These are phyloP conservation scores for Botryotinia narcissicola DNA, from an alignment of 2,329 filamentous ascomycete species.

Conservation along the genomic window DNA sequence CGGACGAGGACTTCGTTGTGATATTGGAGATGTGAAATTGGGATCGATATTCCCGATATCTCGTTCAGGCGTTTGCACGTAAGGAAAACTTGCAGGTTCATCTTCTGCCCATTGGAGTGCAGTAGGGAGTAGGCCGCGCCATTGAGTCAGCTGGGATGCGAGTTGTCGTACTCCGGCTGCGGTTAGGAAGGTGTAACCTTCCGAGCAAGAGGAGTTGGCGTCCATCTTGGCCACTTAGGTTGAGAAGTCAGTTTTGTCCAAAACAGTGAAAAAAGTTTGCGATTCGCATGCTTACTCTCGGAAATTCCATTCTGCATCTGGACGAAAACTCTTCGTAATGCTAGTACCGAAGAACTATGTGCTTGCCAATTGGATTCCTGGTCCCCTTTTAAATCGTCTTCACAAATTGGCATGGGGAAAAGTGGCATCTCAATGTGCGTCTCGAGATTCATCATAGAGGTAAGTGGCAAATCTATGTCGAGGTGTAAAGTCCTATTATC, in stretches of 20 bases:
- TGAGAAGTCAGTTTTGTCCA: not conserved
- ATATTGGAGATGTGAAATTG: constrained; percentile 22
- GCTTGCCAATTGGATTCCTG: constrained; percentile 55
- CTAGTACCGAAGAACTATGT: constrained; percentile 59
- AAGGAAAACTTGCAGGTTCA: constrained; percentile 46
- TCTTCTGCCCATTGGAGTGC: constrained; percentile 58
- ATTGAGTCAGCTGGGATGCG: constrained; percentile 53
- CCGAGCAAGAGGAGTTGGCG: constrained; percentile 23
- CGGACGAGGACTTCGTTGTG: constrained; percentile 31
- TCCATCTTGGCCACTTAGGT: constrained; percentile 5
- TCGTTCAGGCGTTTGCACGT: constrained; percentile 4
- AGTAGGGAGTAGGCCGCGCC: constrained; percentile 54
- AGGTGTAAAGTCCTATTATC: constrained; percentile 45
- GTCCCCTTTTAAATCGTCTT: constrained; percentile 48
- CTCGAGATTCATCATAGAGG: constrained; percentile 53
- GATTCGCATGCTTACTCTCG: constrained; percentile 45
- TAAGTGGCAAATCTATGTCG: constrained; percentile 57
- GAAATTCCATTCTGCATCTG: constrained; percentile 52
- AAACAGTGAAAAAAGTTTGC: not conserved
- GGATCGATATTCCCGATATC: constrained; percentile 25
- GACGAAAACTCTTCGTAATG: constrained; percentile 52
- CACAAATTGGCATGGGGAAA: constrained; percentile 49
- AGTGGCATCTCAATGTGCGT: constrained; percentile 53
- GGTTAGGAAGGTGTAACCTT: constrained; percentile 28
- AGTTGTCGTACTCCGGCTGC: constrained; percentile 50